These are phyloP conservation scores for Diplogelasinospora grovesii DNA, from an alignment of 495 filamentous ascomycete genomes.

Conservation along the genomic window DNA sequence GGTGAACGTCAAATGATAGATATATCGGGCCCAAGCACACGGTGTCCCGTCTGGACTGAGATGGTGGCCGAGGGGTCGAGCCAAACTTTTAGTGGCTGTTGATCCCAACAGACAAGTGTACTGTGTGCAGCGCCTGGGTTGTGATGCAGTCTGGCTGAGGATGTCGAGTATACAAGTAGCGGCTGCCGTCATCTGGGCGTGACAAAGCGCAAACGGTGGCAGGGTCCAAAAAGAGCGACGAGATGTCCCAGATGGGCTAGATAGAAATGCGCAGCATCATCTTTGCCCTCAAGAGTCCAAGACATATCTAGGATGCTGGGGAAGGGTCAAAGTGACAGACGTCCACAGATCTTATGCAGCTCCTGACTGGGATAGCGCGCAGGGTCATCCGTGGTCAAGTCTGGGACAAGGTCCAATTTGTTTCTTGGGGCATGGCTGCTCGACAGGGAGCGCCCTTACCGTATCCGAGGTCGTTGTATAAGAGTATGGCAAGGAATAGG, in stretches of 20 bases:
- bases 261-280: neutral
- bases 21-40: too few species aligned
- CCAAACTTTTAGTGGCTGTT: too few species aligned
- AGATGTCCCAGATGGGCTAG: neutral
- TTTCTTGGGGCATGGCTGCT: slow-evolving; percentile 4
- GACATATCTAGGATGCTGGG: slow-evolving; percentile 1
- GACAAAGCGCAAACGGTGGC: neutral
- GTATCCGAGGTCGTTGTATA: neutral
- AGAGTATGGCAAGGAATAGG: slow-evolving; percentile 2
- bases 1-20: too few species aligned
- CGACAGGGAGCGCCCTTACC: slow-evolving; percentile 4
- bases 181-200: neutral
- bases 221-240: neutral
- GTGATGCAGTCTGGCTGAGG: neutral
- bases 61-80: too few species aligned
- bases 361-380: slow-evolving; percentile 7
- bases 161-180: neutral
- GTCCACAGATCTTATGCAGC: slow-evolving; percentile 16
- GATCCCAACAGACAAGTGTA: too few species aligned
- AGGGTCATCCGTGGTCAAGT: neutral
- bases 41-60: too few species aligned
- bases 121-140: too few species aligned
- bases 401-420: neutral
- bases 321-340: slow-evolving; percentile 7
- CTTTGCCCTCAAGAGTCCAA: neutral